Evolutionary conservation across 768 basidiomycete genomes (phyloP), one percentile per base, ranked within the genome.

Genomic region (Tylopilus sp.): DNA sequence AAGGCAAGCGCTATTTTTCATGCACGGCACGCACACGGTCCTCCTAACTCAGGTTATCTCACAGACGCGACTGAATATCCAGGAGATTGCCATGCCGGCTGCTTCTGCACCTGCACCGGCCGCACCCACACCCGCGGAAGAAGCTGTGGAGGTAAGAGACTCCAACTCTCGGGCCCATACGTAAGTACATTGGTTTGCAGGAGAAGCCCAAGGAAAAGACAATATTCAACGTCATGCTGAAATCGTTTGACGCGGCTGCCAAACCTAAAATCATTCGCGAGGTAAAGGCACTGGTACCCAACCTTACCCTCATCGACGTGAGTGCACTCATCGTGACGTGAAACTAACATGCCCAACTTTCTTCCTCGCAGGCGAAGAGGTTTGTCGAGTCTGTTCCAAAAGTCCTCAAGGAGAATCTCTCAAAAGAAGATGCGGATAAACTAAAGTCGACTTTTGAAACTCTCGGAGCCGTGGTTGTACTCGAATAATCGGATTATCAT

Each of bases 191-290:
- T 6, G 15, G 3, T 44, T 28, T 21, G 6, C 56, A 92, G 86
- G 92, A 93, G 70, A 97, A 95, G 66, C 94, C 94, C 44, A 98
- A 97, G 75, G 97, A 98, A 76, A 98, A 98, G 84, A 97, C 94
- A 17, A 79, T 95, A 30, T 99, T 99, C 75, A 95, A 86, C 61
- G 88, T 98, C 65, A 93, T 84, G 71, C 80, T 99, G 38, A 92
- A 95, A 67, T 92, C 92, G 42, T 97, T 98, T 64, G 95, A 97
- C 55, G 83, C 93, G 3, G 77, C 81, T 11, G 78, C 90, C 47
- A 99, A 99, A 71, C 89, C 97, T 25, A 99, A 99, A 76, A 83
- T 98, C 63, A 99, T 99, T 66, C 83, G 90, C 61, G 97, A 98
- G 73, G 91, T 99, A 62, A 99, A 99, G 79, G 90, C 90, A 6